Conservation (phyloP, 2,329 filamentous ascomycete species). For the Botrytis porri region DNA sequence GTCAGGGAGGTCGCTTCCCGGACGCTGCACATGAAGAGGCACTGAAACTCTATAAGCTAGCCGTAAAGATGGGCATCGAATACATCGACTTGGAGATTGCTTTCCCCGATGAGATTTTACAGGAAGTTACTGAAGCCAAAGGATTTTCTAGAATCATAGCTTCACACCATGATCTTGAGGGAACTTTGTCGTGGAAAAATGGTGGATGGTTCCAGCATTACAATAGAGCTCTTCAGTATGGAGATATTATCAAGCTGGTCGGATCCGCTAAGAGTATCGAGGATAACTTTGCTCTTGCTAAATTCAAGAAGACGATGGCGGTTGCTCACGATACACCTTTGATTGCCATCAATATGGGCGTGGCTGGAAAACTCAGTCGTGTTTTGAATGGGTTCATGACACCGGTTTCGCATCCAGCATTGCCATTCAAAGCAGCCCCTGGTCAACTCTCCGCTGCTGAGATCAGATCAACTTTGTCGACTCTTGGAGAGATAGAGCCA, state of each 20-base stretch:
- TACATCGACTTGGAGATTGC: constrained; percentile 93
- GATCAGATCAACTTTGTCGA: constrained; percentile 72
- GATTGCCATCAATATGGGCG: constrained; percentile 95
- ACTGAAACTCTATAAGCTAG: constrained; percentile 71
- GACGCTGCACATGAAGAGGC: constrained; percentile 71
- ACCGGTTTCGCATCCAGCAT: constrained; percentile 81
- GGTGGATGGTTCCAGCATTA: constrained; percentile 91
- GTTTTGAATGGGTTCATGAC: constrained; percentile 92
- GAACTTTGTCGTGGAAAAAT: constrained; percentile 80
- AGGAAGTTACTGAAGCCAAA: constrained; percentile 61
- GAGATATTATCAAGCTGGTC: constrained; percentile 92
- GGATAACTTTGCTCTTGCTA: constrained; percentile 82
- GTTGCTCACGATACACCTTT: constrained; percentile 74
- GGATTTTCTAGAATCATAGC: constrained; percentile 82
- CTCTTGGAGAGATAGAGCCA: constrained; percentile 74
- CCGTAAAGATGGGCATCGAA: constrained; percentile 80
- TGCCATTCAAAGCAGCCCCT: constrained; percentile 92
- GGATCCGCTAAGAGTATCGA: constrained; percentile 72
- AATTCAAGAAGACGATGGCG: constrained; percentile 76
- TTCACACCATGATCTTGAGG: constrained; percentile 87
- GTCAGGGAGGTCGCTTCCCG: constrained; percentile 85
- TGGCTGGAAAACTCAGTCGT: constrained; percentile 80
- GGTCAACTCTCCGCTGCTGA: constrained; percentile 89
- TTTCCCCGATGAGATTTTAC: constrained; percentile 72
- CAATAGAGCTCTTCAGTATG: constrained; percentile 84